Conservation (phyloP, 2,329 filamentous ascomycete genomes). For the Phyllosticta ampelicida region DNA sequence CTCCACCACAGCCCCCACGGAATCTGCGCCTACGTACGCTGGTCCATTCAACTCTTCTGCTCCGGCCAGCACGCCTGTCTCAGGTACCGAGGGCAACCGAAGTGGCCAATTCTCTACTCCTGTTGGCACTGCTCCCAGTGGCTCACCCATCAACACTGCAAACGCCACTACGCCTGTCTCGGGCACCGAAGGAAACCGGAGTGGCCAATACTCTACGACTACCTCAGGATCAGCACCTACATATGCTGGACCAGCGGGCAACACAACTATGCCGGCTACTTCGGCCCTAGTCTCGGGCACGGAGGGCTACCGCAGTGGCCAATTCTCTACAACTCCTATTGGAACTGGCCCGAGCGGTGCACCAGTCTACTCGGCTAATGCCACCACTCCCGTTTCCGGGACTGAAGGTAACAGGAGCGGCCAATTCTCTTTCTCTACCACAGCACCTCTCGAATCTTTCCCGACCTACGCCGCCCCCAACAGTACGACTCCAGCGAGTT, state of each 20-base stretch:
- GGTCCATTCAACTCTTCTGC: slow-evolving; percentile 11
- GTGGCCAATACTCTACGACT: background rate
- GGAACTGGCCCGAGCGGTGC: background rate
- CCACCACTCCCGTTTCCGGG: background rate
- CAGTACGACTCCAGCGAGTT: background rate
- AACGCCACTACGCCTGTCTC: background rate
- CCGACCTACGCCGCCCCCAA: background rate
- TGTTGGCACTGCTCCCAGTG: background rate
- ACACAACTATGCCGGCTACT: background rate
- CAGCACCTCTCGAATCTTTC: background rate
- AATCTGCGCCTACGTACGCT: slow-evolving; percentile 10
- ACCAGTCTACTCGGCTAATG: background rate
- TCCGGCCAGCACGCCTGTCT: slow-evolving; percentile 12
- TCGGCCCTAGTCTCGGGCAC: slow-evolving; percentile 10
- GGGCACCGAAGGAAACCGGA: background rate
- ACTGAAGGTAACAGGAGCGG: background rate
- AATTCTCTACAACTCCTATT: background rate
- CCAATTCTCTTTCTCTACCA: background rate
- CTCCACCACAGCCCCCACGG: background rate
- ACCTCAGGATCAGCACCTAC: background rate
- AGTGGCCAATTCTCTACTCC: background rate
- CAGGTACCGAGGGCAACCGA: slow-evolving; percentile 2
- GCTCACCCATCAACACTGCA: background rate
- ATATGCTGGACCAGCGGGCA: background rate
- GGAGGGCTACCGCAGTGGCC: background rate